A percentile compares a stretch with the other conserved stretches of the same genome.
phyloP scores from a whole-genome alignment of 2,329 filamentous ascomycete species.

The Xylariaceae sp. region DNA sequence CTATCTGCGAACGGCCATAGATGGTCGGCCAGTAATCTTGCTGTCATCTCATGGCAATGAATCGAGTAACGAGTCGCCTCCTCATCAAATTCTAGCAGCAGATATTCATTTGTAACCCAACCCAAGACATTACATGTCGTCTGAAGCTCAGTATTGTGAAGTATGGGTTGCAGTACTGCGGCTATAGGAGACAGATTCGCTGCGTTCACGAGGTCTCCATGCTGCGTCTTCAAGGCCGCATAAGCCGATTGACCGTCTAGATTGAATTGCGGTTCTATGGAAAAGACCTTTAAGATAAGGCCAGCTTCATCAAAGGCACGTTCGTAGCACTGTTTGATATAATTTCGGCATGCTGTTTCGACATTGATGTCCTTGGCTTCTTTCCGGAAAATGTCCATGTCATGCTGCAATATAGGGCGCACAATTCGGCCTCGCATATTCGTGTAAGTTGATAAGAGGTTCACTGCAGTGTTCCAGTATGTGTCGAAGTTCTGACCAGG shows the following conservation, averaged over 20 bases:
- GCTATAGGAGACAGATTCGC: slow-evolving; percentile 53
- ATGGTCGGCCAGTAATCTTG: slow-evolving; percentile 52
- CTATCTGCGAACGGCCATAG: slow-evolving; percentile 55
- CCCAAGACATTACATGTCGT: slow-evolving; percentile 53
- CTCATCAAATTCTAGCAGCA: slow-evolving; percentile 53
- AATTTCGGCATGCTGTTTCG: slow-evolving; percentile 55
- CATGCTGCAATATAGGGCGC: slow-evolving; percentile 49
- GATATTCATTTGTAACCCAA: slow-evolving; percentile 56
- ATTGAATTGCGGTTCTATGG: slow-evolving; percentile 51
- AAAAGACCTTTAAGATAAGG: slow-evolving; percentile 53
- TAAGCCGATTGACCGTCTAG: slow-evolving; percentile 48
- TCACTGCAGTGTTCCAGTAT: slow-evolving; percentile 51
- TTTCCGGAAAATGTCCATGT: slow-evolving; percentile 51
- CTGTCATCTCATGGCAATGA: slow-evolving; percentile 54
- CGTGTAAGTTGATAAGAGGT: slow-evolving; percentile 52
- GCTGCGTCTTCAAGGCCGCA: slow-evolving; percentile 45
- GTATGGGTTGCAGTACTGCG: slow-evolving; percentile 44
- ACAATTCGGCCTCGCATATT: slow-evolving; percentile 51
- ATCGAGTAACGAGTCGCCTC: slow-evolving; percentile 49
- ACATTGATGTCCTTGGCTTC: slow-evolving; percentile 46
- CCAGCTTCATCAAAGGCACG: slow-evolving; percentile 52
- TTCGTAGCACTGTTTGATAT: slow-evolving; percentile 58
- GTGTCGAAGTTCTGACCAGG: slow-evolving; percentile 45
- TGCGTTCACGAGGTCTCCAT: slow-evolving; percentile 50
- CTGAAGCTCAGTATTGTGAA: slow-evolving; percentile 46